Conservation (phyloP, 1,139 yeast species). For the Yamadazyma conglobata region DNA sequence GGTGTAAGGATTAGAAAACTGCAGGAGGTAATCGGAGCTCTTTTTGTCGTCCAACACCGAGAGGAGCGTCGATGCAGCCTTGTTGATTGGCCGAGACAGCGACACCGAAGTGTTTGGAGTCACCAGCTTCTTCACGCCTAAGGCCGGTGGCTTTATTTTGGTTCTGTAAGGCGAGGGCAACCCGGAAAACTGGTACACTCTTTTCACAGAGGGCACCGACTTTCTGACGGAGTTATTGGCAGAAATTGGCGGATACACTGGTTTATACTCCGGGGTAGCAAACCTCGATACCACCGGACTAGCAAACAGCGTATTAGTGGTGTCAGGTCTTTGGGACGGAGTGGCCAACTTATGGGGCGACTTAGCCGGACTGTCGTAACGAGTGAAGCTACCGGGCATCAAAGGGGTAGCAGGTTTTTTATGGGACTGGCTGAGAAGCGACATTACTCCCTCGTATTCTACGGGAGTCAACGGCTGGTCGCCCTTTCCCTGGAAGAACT, state of each 20-base stretch:
- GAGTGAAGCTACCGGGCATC: constrained; percentile 16
- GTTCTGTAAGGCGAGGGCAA: constrained; percentile 66
- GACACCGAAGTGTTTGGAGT: background rate
- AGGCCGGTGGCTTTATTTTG: constrained; percentile 32
- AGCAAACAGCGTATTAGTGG: too few species aligned
- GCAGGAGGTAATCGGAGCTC: constrained; percentile 19
- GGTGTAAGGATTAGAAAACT: constrained; percentile 51
- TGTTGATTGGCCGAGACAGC: constrained; percentile 40
- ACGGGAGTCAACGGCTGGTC: constrained; percentile 66
- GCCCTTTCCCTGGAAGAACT: constrained; percentile 76
- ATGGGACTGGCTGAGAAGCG: constrained; percentile 38
- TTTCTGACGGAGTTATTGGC: constrained; percentile 19
- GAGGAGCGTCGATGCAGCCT: constrained; percentile 63
- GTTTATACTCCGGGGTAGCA: constrained; percentile 40
- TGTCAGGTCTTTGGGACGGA: constrained; percentile 12
- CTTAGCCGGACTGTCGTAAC: constrained; percentile 9
- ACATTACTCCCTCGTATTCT: constrained; percentile 81
- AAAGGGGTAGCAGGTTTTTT: constrained; percentile 10
- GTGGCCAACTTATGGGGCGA: constrained; percentile 7
- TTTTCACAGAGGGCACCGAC: constrained; percentile 25
- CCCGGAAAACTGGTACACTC: constrained; percentile 61
- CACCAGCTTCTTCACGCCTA: background rate
- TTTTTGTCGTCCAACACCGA: constrained; percentile 52
- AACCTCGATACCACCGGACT: constrained; percentile 15
- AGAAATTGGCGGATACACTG: constrained; percentile 27